A percentile compares a stretch with the other conserved stretches of the same genome.
These are phyloP conservation scores for Triglochin maritima DNA, from an alignment of 106 monocot genomes.

Conservation along the genomic window DNA sequence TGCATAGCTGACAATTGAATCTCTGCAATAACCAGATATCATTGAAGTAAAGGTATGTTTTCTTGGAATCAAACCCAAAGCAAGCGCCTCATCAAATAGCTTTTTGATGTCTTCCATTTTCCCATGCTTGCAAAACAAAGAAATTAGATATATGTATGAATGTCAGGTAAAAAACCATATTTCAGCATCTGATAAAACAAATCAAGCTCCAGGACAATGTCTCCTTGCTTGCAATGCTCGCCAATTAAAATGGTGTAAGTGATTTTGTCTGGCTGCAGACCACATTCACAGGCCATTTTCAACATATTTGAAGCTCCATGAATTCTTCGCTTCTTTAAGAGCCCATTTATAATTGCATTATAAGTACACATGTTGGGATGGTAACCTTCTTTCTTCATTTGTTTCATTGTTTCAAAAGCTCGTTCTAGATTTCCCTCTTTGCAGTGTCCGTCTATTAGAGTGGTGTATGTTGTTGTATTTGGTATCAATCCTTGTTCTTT, in stretches of 20 bases:
- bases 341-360: slow-evolving; percentile 56
- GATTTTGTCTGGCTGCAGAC: slow-evolving; percentile 51
- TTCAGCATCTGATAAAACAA: slow-evolving; percentile 64
- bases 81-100: too few species aligned
- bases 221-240: slow-evolving; percentile 63
- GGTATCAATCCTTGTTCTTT: too few species aligned
- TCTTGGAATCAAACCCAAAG: too few species aligned
- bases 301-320: slow-evolving; percentile 58
- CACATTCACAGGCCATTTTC: slow-evolving; percentile 23
- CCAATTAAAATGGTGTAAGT: slow-evolving; percentile 75
- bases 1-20: too few species aligned
- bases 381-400: slow-evolving; percentile 50
- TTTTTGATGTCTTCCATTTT: slow-evolving; percentile 62
- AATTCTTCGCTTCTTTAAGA: slow-evolving; percentile 60
- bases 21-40: too few species aligned
- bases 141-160: slow-evolving; percentile 67
- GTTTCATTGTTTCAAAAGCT: too few species aligned
- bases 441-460: too few species aligned
- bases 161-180: slow-evolving; percentile 55
- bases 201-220: slow-evolving; percentile 35
- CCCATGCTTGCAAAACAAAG: slow-evolving; percentile 47
- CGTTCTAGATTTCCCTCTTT: too few species aligned
- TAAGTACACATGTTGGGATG: slow-evolving; percentile 66
- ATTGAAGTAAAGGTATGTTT: too few species aligned
- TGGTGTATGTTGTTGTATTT: too few species aligned